Base-by-base conservation (phyloP, 2,329 filamentous ascomycete genomes). In the Claviceps pazoutovae region DNA sequence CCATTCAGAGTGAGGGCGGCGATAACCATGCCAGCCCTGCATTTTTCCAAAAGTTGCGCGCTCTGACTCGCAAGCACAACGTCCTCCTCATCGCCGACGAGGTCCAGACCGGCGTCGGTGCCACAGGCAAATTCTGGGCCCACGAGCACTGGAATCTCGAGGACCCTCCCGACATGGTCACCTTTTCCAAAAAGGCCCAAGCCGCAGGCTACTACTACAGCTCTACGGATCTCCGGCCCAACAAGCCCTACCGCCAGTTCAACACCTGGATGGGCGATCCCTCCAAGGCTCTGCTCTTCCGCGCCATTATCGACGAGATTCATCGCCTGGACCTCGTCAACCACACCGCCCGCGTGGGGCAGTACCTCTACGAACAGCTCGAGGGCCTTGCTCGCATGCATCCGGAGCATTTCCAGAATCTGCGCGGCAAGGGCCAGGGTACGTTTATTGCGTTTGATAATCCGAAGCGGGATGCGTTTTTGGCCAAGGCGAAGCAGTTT, bases 261-360 rank as follows among this genome's bases (percentile, higher is more conserved):
- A 95, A 95, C 76, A 95, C 88, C 48, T 95, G 89, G 89, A 94
- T 95, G 84, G 89, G 89, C 61, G 89, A 95, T 71, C 89, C 89
- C 16, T 83, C 85, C 14, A 83, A 88, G 54, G 88, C 86, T 16
- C 73, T 95, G 54, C 76, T 95, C 58, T 95, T 94, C 83, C 81
- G 86, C 56, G 84, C 82, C 62, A 95, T 95, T 70, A 79, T 91
- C 64, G 71, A 86, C 53, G 88, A 95, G 72, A 83, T 95, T 52
- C 74, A 88, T 68, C 74, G 80, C 49, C 74, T 86, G 53, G 79
- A 84, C 61, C 77, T 95, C n/a, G 87, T 95, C 49, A 74, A 80
- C 63, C 76, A 88, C 69, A 95, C 90, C 2, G 86, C 86, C 38
- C 70, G 71, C 53, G 84, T 88, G 14, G 89, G 89, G 55, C 79